Base-by-base conservation (phyloP, 805 yeast genomes). In the Yarrowia keelungensis region DNA sequence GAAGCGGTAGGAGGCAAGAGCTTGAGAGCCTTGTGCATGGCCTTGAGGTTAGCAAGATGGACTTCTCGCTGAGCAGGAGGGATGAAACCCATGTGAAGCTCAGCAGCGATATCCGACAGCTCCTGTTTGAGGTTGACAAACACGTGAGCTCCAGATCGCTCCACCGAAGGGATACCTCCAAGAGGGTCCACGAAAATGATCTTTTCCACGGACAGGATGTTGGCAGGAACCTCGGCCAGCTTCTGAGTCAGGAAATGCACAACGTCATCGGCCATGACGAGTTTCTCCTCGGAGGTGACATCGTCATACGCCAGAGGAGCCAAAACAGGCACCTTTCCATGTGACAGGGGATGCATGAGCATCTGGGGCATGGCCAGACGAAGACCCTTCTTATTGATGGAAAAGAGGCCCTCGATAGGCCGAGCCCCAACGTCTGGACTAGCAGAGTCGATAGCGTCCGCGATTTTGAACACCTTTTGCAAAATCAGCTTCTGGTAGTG, bases 141-240 rank as follows among this genome's bases (percentile, higher is more conserved):
- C 0, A 95, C 96, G 77, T 95, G 99, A 16, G 81, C 78, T 3
- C 92, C 87, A 69, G 87, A 85, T 69, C 98, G 82, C 75, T 92
- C 97, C 32, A 87, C 80, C 0, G 96, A 89, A 0, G 98, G 98
- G 8, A 92, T 89, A 0, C 99, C 99, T 1, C 99, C 99, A 19
- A 84, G 76, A 0, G 87, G 85, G 73, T 92, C 98, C 39, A 95
- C 80, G 71, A 88, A 87, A 8, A 94, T 85, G 38, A 94, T 79
- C 72, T 95, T 95, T 71, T 95, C 99, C 51, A 95, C 84, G 0
- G 88, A 81, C n/a, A 67, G 70, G 59, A 64, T 70, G 62, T 59
- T 73, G 50, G 41, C 61, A 14, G 77, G 76, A 42, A 78, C 70
- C 11, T 73, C 70, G 14, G 71, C 71, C 56, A 84, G 75, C 38